These are phyloP conservation scores for Kurtzmaniella cleridarum DNA, from an alignment of 805 yeast species.

Conservation along the genomic window DNA sequence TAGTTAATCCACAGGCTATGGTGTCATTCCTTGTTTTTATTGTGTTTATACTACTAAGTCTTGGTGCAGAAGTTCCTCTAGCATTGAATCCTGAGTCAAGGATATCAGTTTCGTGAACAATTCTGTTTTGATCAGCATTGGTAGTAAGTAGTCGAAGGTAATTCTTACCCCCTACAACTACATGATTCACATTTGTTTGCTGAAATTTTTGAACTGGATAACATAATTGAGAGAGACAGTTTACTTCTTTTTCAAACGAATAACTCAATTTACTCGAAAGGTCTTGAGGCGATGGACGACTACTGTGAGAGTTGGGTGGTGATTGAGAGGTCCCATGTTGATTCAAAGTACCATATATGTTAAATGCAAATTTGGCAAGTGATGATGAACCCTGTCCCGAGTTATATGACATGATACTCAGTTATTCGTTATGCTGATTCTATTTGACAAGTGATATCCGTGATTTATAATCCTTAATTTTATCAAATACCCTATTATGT, in stretches of 20 bases:
- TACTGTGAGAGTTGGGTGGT: background rate
- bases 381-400: too few species aligned
- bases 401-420: too few species aligned
- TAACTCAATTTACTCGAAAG: constrained; percentile 13
- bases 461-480: too few species aligned
- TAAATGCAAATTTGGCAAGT: constrained; percentile 54
- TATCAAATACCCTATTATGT: too few species aligned
- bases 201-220: constrained; percentile 4
- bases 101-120: constrained; percentile 30
- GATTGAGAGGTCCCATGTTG: constrained; percentile 5
- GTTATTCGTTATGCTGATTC: too few species aligned
- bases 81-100: constrained; percentile 16
- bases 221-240: constrained; percentile 18
- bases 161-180: constrained; percentile 39
- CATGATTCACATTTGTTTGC: constrained; percentile 11
- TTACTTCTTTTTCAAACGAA: constrained; percentile 22
- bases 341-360: constrained; percentile 44
- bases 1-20: constrained; percentile 37
- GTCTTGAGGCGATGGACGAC: background rate
- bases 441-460: too few species aligned
- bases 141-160: constrained; percentile 30
- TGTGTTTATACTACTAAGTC: constrained; percentile 35
- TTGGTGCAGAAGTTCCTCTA: constrained; percentile 7
- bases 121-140: constrained; percentile 23
- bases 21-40: constrained; percentile 26